A percentile compares a stretch with the other conserved stretches of the same genome.
Evolutionary conservation across 805 yeast genomes (phyloP).

Genomic region (Nadsonia fulvescens): DNA sequence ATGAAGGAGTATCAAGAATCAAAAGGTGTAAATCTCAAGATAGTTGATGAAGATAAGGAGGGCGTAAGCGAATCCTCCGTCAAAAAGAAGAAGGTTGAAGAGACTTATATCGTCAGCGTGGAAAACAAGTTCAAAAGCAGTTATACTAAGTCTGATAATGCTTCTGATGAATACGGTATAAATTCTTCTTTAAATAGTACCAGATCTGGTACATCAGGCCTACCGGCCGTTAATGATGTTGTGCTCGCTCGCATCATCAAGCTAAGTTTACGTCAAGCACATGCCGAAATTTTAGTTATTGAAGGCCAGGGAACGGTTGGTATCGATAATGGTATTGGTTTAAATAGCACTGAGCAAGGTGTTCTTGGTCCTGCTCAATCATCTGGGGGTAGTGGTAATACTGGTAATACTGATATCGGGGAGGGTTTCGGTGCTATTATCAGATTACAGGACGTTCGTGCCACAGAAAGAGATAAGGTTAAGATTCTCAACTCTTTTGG

Average conservation of each 20-base stretch:
- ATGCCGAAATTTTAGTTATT: conserved; percentile 55
- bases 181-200: conserved; percentile 7
- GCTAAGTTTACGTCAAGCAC: conserved; percentile 50
- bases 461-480: conserved; percentile 80
- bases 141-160: conserved; percentile 8
- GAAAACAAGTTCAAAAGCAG: conserved; percentile 13
- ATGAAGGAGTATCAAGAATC: too few species aligned
- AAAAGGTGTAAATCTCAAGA: too few species aligned
- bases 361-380: conserved; percentile 15
- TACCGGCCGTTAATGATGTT: conserved; percentile 73
- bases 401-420: conserved; percentile 40
- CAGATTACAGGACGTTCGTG: conserved; percentile 73
- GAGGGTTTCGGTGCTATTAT: conserved; percentile 79
- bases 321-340: conserved; percentile 49
- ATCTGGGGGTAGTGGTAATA: conserved; percentile 7
- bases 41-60: conserved; percentile 13
- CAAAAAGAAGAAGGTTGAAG: conserved; percentile 3
- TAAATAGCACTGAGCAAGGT: conserved; percentile 26
- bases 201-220: conserved; percentile 9
- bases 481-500: conserved; percentile 59
- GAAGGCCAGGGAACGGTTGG: conserved; percentile 41
- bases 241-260: conserved; percentile 63
- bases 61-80: conserved; percentile 10
- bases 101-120: conserved; percentile 11
- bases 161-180: conserved; percentile 10